phyloP scores from a whole-genome alignment of 495 filamentous ascomycete genomes.

The Margaritispora aquatica region DNA sequence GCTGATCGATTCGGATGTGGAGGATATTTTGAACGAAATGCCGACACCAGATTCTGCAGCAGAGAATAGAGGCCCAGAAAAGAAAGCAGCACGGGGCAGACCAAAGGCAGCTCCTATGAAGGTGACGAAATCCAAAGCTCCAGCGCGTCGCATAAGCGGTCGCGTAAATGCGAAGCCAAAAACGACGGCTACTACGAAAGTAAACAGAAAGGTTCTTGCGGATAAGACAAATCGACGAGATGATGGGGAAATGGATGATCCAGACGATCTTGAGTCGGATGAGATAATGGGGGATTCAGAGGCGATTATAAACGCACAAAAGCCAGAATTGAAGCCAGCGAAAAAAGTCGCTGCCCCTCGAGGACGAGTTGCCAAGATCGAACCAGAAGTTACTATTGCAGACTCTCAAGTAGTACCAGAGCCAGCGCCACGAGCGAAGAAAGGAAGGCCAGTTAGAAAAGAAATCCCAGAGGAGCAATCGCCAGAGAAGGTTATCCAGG shows the following conservation, averaged over 20 bases:
- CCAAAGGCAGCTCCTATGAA: constrained; percentile 34
- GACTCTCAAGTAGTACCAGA: background rate
- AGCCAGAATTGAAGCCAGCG: constrained; percentile 7
- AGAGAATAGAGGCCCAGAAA: constrained; percentile 29
- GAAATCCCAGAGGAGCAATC: constrained; percentile 8
- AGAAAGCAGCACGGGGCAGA: constrained; percentile 31
- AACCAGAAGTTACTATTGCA: background rate
- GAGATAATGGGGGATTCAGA: constrained; percentile 29
- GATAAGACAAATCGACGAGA: constrained; percentile 43
- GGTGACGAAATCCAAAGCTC: constrained; percentile 33
- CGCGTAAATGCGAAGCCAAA: constrained; percentile 35
- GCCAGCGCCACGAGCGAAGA: constrained; percentile 4
- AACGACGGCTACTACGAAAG: constrained; percentile 22
- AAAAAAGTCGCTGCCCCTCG: constrained; percentile 4
- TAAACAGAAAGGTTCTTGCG: constrained; percentile 38
- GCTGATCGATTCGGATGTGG: constrained; percentile 63
- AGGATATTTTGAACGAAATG: constrained; percentile 40
- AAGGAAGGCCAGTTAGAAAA: constrained; percentile 6
- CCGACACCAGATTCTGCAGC: constrained; percentile 33
- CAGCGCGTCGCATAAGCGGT: constrained; percentile 34
- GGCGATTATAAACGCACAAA: constrained; percentile 6
- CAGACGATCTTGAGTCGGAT: constrained; percentile 37
- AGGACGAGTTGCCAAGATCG: background rate
- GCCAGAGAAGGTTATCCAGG: constrained; percentile 34
- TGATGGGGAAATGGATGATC: constrained; percentile 47